phyloP scores from a whole-genome alignment of 441 rosid species.

The Flueggea neowawraea region DNA sequence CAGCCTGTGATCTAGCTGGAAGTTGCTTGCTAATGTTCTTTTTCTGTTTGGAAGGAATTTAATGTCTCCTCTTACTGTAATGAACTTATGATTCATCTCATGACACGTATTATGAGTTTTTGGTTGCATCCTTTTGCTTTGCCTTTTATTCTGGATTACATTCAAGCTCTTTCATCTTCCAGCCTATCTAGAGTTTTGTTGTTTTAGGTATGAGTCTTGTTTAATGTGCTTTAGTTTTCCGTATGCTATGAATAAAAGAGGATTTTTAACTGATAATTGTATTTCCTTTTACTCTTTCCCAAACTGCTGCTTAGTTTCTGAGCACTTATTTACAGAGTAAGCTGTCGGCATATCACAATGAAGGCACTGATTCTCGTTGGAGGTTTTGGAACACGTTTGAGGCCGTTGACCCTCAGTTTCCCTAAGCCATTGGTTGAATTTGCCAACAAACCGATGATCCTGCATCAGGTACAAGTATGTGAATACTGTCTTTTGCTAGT shows the following conservation, averaged over 20 bases:
- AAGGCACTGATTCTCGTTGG: slow-evolving; percentile 99
- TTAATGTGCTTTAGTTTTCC: too few species aligned
- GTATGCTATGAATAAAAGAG: too few species aligned
- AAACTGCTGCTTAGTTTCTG: slow-evolving; percentile 15
- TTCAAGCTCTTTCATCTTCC: too few species aligned
- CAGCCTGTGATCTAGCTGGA: slow-evolving; percentile 23
- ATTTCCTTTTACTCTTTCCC: slow-evolving; percentile 3
- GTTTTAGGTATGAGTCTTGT: too few species aligned
- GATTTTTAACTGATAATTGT: background rate
- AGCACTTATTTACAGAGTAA: slow-evolving; percentile 36
- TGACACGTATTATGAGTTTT: too few species aligned
- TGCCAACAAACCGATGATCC: slow-evolving; percentile 97
- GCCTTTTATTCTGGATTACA: slow-evolving; percentile 10
- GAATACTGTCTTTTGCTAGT: background rate
- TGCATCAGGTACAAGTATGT: slow-evolving; percentile 72
- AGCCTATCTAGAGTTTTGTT: too few species aligned
- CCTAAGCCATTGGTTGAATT: slow-evolving; percentile 98
- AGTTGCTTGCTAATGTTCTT: slow-evolving; percentile 17
- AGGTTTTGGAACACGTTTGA: slow-evolving; percentile 95
- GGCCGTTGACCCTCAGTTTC: slow-evolving; percentile 94
- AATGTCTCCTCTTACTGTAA: too few species aligned
- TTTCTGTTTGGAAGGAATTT: slow-evolving; percentile 18
- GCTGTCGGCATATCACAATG: slow-evolving; percentile 44
- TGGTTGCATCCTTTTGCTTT: too few species aligned
- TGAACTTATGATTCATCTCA: too few species aligned